A percentile compares a stretch with the other conserved stretches of the same genome.
These are phyloP conservation scores for Leccinum colubrinum DNA, from an alignment of 1,284 basidiomycete species.

Conservation along the genomic window DNA sequence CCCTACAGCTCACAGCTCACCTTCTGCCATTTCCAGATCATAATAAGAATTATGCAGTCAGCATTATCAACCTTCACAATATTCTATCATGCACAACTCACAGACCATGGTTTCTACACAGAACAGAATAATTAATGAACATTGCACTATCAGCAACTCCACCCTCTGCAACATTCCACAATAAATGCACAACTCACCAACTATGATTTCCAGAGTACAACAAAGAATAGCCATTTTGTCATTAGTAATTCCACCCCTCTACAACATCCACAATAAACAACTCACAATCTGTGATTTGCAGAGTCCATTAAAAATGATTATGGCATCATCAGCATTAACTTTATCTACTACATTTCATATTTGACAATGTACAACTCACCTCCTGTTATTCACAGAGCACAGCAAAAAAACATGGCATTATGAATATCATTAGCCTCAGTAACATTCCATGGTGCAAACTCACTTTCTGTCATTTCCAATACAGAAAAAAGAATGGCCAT, in stretches of 20 bases:
- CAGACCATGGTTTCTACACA: neutral
- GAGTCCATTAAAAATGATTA: neutral
- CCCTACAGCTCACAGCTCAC: neutral
- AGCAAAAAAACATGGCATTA: neutral
- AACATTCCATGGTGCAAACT: neutral
- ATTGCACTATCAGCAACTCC: neutral
- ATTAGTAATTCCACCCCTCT: neutral
- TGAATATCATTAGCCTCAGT: neutral
- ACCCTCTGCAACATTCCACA: neutral
- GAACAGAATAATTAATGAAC: neutral
- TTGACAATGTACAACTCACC: neutral
- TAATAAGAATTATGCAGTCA: neutral
- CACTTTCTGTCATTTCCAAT: neutral
- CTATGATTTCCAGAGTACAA: neutral
- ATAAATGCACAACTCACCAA: neutral
- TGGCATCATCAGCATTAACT: neutral
- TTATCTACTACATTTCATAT: neutral
- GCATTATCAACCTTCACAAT: neutral
- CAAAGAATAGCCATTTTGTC: neutral
- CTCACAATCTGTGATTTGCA: neutral
- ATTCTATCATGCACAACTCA: neutral
- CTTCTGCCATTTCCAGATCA: neutral
- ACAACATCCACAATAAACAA: neutral
- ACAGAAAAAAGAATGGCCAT: neutral
- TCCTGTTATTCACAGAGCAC: neutral